Conservation (phyloP, 371 early-diverging fungal genomes). For the Mortierella sp. region DNA sequence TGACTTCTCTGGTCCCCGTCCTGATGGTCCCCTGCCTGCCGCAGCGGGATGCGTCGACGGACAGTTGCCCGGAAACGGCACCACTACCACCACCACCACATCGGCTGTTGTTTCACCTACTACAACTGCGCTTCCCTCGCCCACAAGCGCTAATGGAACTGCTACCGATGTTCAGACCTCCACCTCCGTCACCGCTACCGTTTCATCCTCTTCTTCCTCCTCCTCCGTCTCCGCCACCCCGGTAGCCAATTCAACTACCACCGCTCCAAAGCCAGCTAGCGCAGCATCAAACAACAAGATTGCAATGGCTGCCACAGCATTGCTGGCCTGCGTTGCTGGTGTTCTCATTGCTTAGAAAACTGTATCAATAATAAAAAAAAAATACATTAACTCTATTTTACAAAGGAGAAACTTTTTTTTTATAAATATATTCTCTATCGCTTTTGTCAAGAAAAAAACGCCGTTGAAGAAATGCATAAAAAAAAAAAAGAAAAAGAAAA, state of each 20-base stretch:
- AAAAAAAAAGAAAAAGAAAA: neutral
- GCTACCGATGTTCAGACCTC: no score
- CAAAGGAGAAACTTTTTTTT: no score
- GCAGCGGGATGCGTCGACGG: constrained; percentile 37
- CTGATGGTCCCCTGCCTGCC: constrained; percentile 35
- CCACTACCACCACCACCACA: neutral
- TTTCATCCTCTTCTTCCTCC: neutral
- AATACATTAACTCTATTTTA: no score
- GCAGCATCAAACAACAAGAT: constrained; percentile 15
- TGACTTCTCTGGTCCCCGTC: constrained; percentile 41
- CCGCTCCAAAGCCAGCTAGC: neutral
- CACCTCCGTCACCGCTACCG: no score
- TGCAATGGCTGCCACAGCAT: constrained; percentile 15
- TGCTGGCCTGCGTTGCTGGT: constrained; percentile 18
- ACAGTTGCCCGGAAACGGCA: constrained; percentile 8
- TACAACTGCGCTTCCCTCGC: neutral
- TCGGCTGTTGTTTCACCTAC: neutral
- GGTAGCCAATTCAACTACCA: neutral
- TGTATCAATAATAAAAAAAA: neutral
- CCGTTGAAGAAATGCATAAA: neutral
- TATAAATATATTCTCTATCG: neutral
- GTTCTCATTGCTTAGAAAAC: constrained; percentile 20
- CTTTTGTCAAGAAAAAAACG: neutral
- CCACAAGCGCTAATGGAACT: neutral
- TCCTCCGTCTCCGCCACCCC: neutral